Evolutionary conservation across 345 rosid genomes (phyloP), one percentile per base, ranked within the genome.

Genomic region (Arabidopsis arenosa): DNA sequence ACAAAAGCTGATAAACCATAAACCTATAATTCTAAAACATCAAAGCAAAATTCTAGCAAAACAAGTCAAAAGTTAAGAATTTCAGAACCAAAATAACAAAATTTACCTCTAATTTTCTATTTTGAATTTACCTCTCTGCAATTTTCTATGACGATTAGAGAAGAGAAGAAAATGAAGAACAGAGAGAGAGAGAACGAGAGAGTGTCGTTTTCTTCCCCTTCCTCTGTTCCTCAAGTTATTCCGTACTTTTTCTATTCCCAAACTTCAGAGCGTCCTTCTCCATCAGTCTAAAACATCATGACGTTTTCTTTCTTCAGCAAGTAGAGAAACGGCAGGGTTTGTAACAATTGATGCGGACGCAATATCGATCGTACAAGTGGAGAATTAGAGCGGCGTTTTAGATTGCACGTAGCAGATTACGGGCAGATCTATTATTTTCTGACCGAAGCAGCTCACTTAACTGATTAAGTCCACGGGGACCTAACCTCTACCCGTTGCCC

Each of bases 321-420:
- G 41, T 52, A 1, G 0, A 0, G 35, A 52, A 54, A 69, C 75
- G 48, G 35, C 70, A 21, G 2, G 58, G 33, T 69, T n/a, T 69
- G 64, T 15, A 62, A 33, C 23, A 37, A 21, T 0, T 9, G 70
- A 44, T 54, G 66, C 70, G 70, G 70, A 61, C 40, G 64, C 80
- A 69, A 36, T 68, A 44, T 62, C 26, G 55, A 61, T 17, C 75
- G 75, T 55, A 55, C 80, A 77, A 77, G 76, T 77, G 80, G 71
- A 55, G 61, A 39, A 13, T 7, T 35, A 28, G 45, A 64, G 70
- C 54, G 57, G 66, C 72, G 72, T 65, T 74, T 65, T 40, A 59
- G 74, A 59, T 66, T 13, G 62, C 76, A 70, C 72, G 80, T 70
- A 62, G 70, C 73, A 67, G 73, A 75, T 51, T 51, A 21, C 79